Evolutionary conservation across 306 rosid species (phyloP), one percentile per base, ranked within the genome.

Genomic region (Fragaria ananassa): DNA sequence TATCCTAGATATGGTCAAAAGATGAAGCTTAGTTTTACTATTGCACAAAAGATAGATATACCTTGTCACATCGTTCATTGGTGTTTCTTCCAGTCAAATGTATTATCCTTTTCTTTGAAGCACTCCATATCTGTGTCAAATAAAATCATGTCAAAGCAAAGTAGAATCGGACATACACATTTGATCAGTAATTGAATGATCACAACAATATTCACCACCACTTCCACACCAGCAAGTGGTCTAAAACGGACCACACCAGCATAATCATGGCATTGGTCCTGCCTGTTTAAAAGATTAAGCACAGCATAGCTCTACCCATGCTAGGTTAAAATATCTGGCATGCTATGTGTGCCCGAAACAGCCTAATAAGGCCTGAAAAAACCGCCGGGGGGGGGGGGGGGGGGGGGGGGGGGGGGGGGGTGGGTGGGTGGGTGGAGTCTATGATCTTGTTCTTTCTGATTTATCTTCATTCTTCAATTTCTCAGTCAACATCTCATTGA

Each of bases 81-180:
- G 81, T 64, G 71, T 83, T 83, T 76, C 86, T 83, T 49, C 84
- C 84, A 8, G 42, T 76, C 81, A 83, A 66, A 76, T 76, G 69
- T 60, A 82, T 31, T 14, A n/a, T 35, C 37, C 71, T 72, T 72
- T 72, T 78, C 64, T 76, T 54, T 41, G 86, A 83, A 15, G 68
- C 60, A n/a, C 54, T 58, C 68, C 78, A 23, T 37, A 83, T 58
- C 86, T 83, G 77, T 42, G 70, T 58, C 3, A 39, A 72, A 73
- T 15, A 2, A 27, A 37, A 57, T 73, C 54, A 57, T 23, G 68
- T 73, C 29, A 54, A 63, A 56, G 37, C 34, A 72, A 70, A 71
- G 5, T 34, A 15, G 10, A 34, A 51, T 19, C 13, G 14, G 44
- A 2, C 8, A 19, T 10, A 37, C 29, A 23, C 17, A 73, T 54